Percentiles rank a stretch among this genome's conserved stretches.
Evolutionary conservation across 164 flowering plant species (phyloP).

Genomic region (Euptelea pleiosperma): DNA sequence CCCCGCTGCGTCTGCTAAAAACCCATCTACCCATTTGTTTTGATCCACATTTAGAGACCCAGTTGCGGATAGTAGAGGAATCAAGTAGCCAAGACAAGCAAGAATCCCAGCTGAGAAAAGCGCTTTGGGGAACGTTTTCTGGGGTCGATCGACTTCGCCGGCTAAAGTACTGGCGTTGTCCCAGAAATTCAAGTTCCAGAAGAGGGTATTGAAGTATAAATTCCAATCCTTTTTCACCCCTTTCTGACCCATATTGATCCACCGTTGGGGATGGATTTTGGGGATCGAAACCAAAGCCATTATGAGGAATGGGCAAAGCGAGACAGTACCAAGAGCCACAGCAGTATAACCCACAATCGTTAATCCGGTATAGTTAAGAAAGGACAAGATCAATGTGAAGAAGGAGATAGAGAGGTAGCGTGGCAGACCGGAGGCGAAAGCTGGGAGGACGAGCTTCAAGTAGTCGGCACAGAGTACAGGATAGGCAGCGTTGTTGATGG

Average conservation of each 20-base stretch:
- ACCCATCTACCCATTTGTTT: slow-evolving; percentile 51
- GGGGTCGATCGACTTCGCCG: slow-evolving; percentile 65
- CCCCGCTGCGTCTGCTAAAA: slow-evolving; percentile 47
- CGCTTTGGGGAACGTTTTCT: slow-evolving; percentile 50
- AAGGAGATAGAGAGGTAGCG: slow-evolving; percentile 35
- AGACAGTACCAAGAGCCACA: slow-evolving; percentile 48
- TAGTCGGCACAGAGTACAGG: slow-evolving; percentile 72
- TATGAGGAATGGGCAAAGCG: slow-evolving; percentile 61
- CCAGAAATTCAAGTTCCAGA: slow-evolving; percentile 94
- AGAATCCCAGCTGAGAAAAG: slow-evolving; percentile 47
- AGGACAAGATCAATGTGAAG: slow-evolving; percentile 47
- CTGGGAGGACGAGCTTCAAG: slow-evolving; percentile 45
- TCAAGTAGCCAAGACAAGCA: slow-evolving; percentile 42
- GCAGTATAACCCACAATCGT: slow-evolving; percentile 70
- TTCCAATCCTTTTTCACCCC: slow-evolving; percentile 67
- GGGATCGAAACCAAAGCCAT: slow-evolving; percentile 66
- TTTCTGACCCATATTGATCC: slow-evolving; percentile 50
- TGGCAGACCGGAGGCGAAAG: slow-evolving; percentile 44
- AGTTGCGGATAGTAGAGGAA: slow-evolving; percentile 50
- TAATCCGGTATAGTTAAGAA: slow-evolving; percentile 69
- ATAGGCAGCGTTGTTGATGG: slow-evolving; percentile 72
- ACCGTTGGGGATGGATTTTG: slow-evolving; percentile 47
- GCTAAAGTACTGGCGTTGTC: slow-evolving; percentile 81
- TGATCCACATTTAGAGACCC: slow-evolving; percentile 45
- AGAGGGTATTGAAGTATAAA: slow-evolving; percentile 69